Conservation (phyloP, 306 rosid species). For the Vigna unguiculata region DNA sequence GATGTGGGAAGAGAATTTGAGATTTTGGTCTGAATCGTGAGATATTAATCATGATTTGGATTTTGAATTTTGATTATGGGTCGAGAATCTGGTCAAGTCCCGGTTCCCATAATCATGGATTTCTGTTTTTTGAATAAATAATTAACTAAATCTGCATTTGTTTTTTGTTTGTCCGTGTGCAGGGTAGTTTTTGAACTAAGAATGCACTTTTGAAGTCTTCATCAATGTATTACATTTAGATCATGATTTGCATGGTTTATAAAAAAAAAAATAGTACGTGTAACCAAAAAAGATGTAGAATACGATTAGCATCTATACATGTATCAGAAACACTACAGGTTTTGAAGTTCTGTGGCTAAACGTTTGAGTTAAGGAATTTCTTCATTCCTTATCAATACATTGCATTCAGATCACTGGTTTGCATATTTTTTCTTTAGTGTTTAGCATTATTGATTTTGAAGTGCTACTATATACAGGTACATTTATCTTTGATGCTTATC, state of each 20-base stretch:
- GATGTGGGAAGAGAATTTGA: conserved; percentile 17
- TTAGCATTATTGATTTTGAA: conserved; percentile 3
- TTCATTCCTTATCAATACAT: conserved; percentile 13
- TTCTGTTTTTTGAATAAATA: neutral
- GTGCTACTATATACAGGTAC: conserved; percentile 12
- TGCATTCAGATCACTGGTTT: conserved; percentile 30
- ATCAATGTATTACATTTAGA: conserved; percentile 23
- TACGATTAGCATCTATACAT: neutral
- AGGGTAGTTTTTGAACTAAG: neutral
- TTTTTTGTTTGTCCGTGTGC: conserved; percentile 10
- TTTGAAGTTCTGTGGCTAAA: neutral
- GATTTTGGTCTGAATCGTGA: conserved; percentile 16
- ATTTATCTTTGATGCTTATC: conserved; percentile 25
- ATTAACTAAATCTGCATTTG: neutral
- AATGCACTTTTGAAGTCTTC: conserved; percentile 8
- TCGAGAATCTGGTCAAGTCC: neutral
- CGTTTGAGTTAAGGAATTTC: neutral
- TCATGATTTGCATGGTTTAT: neutral
- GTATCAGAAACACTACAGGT: neutral
- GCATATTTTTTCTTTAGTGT: neutral
- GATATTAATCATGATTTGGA: conserved; percentile 7
- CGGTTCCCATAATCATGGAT: conserved; percentile 33
- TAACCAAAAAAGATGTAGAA: neutral
- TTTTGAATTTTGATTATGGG: neutral
- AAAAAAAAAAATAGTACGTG: no score